Percentiles rank a stretch among this genome's conserved stretches.
Evolutionary conservation across 805 yeast genomes (phyloP).

Genomic region (Lachancea nothofagi): DNA sequence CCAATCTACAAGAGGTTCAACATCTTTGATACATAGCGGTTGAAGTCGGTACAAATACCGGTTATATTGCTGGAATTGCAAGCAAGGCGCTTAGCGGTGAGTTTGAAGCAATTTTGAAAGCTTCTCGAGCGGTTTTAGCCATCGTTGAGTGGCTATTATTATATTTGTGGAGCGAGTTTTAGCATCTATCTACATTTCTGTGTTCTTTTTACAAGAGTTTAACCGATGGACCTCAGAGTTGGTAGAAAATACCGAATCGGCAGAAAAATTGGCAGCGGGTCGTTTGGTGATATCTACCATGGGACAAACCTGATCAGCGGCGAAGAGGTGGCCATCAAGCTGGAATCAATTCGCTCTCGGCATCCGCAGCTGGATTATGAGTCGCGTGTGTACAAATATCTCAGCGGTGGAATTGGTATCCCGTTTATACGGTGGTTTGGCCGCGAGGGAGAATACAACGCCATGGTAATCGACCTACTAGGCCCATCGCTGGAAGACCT

Average conservation of each 20-base stretch:
- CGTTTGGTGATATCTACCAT: conserved; percentile 93
- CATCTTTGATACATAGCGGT: too few relatives aligned
- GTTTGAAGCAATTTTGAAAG: not conserved
- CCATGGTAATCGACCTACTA: conserved; percentile 91
- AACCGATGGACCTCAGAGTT: conserved; percentile 67
- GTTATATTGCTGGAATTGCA: too few relatives aligned
- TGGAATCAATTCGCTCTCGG: conserved; percentile 83
- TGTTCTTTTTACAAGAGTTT: too few relatives aligned
- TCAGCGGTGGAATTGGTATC: conserved; percentile 95
- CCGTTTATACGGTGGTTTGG: conserved; percentile 98
- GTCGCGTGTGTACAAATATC: conserved; percentile 89
- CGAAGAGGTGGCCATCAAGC: conserved; percentile 95
- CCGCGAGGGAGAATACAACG: conserved; percentile 91
- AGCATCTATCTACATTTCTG: too few relatives aligned
- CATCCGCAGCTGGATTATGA: conserved; percentile 97
- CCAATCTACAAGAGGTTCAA: too few relatives aligned
- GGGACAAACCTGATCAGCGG: conserved; percentile 92
- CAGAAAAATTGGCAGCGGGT: conserved; percentile 93
- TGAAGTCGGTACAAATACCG: too few relatives aligned
- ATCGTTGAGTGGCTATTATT: not conserved
- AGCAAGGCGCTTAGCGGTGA: too few relatives aligned
- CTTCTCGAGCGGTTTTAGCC: not conserved
- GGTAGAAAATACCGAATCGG: conserved; percentile 94
- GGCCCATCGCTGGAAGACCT: conserved; percentile 95
- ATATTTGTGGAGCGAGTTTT: too few relatives aligned